Evolutionary conservation across 2,329 filamentous ascomycete genomes (phyloP), one percentile per base, ranked within the genome.

Genomic region (Ophiostoma sp.): DNA sequence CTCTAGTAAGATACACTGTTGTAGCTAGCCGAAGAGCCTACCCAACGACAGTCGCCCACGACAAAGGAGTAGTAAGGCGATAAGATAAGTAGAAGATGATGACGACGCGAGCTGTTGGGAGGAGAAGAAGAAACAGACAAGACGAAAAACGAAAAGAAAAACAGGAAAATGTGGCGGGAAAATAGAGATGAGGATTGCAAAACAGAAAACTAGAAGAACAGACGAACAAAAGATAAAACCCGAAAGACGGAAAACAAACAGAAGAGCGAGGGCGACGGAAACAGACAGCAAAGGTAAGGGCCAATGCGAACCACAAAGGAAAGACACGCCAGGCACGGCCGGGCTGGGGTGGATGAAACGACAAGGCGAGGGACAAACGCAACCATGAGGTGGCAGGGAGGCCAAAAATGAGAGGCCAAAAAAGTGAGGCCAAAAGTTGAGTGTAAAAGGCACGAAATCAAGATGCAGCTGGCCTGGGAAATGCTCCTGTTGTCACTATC

Each of bases 341-440:
- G 60, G 31, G 35, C n/a, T 65, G 62, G 62, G 35, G 62, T 39
- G 62, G 62, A 39, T 65, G 62, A 65, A 65, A 65, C 62, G 62
- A 4, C 62, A 39, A 65, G n/a, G 62, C 5, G 35, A 65, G 62
- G 33, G 35, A 36, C 20, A 65, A 36, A 39, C 13, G n/a, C 20
- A 27, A n/a, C 33, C 17, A n/a, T n/a, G 33, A 23, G 62, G 62
- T 20, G 20, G 23, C 33, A 57, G 17, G 20, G 20, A 48, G 39
- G 44, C 44, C 15, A 11, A 48, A 48, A 48, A 27, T 8, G n/a
- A 27, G 52, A n/a, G 48, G 48, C 27, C 27, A 31, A 31, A 31
- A 1, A 31, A 31, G 27, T 31, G 27, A 31, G 27, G 27, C 62
- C 36, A 65, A 65, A 65, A 23, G 20, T 23, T 36, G 33, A n/a